Evolutionary conservation across 1,139 yeast species (phyloP).

Genomic region (Suhomyces wounanorum): DNA sequence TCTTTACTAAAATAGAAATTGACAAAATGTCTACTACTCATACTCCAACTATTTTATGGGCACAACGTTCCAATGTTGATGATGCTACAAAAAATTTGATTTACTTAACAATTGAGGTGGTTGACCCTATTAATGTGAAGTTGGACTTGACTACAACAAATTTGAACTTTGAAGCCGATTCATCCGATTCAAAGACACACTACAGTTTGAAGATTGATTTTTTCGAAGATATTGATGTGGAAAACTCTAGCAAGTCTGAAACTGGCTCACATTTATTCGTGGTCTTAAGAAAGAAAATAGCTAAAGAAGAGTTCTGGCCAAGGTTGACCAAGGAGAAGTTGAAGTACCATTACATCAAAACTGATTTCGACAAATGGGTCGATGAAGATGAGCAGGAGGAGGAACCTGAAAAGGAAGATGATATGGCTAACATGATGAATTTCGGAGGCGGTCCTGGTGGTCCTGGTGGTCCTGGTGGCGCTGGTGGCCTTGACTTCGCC

Average conservation of each 20-base stretch:
- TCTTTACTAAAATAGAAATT: background rate
- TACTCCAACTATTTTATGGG: conserved; percentile 71
- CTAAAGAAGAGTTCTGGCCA: conserved; percentile 55
- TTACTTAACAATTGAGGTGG: conserved; percentile 71
- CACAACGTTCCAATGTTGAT: conserved; percentile 82
- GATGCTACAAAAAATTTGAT: conserved; percentile 75
- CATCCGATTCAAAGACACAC: conserved; percentile 43
- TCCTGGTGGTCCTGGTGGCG: conserved; percentile 37
- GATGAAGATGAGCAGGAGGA: conserved; percentile 35
- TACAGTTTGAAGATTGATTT: conserved; percentile 71
- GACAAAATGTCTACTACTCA: conserved; percentile 15
- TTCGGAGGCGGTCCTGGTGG: conserved; percentile 31
- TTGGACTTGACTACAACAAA: conserved; percentile 61
- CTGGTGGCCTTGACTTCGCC: conserved; percentile 35
- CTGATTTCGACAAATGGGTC: conserved; percentile 93
- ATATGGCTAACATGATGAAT: conserved; percentile 29
- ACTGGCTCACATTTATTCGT: conserved; percentile 72
- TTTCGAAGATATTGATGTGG: conserved; percentile 69
- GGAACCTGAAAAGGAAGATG: conserved; percentile 49
- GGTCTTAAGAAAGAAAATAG: conserved; percentile 67
- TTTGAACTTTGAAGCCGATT: conserved; percentile 60
- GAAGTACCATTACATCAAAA: conserved; percentile 78
- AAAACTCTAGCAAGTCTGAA: conserved; percentile 60
- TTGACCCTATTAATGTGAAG: conserved; percentile 67
- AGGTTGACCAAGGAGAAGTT: conserved; percentile 32